Evolutionary conservation across 441 rosid genomes (phyloP), one percentile per base, ranked within the genome.

Genomic region (Adansonia rubrostipa): DNA sequence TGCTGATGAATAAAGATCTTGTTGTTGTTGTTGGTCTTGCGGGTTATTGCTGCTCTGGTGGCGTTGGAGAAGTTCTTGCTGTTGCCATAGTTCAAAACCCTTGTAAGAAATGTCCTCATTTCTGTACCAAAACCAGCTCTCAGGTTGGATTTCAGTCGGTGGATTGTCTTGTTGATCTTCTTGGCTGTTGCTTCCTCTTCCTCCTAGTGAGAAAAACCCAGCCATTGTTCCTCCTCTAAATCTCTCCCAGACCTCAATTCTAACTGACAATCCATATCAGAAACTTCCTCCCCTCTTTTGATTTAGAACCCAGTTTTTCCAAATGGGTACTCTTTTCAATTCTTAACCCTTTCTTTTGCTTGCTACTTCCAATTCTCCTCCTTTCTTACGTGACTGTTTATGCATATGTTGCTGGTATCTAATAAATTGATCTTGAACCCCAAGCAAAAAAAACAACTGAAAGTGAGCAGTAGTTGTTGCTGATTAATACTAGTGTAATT

Each of bases 1-100:
- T 3, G 93, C 91, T 10, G 96, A 85, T 3, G 92, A 78, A 89
- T 85, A 93, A 77, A 92, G 96, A 90, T 93, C 98, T 75, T 92
- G 93, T 8, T 88, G 90, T 8, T 88, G 90, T 4, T 85, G 89
- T 2, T 86, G 86, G 2, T 42, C 13, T 4, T 82, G 85, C 10
- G 20, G 8, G 64, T 77, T 67, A 22, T 9, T 83, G 87, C 6
- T 74, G 82, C 42, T 79, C 82, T 60, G 83, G 44, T 86, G 92
- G 51, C 17, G 50, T 36, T 87, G 89, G 42, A 87, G 78, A 78
- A 82, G 73, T 17, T 89, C 81, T 76, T 91, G 91, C 13, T 92
- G 97, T 54, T 92, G 92, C 89, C 93, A 91, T 85, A 83, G 80
- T 84, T 90, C 97, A 40, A 93, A 88, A 79, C 89, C 88, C 85